Evolutionary conservation across 2,329 filamentous ascomycete species (phyloP).

Genomic region (Nothophoma quercina): DNA sequence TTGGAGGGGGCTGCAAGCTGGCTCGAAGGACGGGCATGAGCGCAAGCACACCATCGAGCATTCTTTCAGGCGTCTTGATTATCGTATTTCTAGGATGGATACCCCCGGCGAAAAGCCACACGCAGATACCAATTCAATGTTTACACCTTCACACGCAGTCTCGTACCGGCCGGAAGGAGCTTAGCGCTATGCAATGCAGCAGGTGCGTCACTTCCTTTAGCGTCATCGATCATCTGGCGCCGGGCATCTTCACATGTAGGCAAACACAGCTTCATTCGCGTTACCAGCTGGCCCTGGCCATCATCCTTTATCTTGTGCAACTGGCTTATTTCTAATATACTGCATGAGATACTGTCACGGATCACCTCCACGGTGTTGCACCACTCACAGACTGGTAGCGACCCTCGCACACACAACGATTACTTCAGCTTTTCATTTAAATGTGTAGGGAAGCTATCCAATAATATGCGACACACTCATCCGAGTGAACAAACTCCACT

Average conservation of each 20-base stretch:
- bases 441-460: not conserved
- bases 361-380: not conserved
- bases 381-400: not conserved
- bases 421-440: too few species aligned
- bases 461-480: not conserved
- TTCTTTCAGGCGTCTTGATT: conserved; percentile 7
- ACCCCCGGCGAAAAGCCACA: conserved; percentile 17
- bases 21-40: conserved; percentile 44
- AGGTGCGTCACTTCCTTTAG: conserved; percentile 16
- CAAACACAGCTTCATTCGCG: not conserved
- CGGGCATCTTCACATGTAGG: not conserved
- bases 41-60: not conserved
- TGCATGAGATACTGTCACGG: not conserved
- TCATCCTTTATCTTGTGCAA: not conserved
- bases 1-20: conserved; percentile 46
- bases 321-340: not conserved
- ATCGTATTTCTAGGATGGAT: conserved; percentile 7
- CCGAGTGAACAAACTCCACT: not conserved
- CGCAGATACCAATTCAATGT: not conserved
- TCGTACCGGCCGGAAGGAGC: conserved; percentile 3
- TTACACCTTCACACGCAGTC: conserved; percentile 5
- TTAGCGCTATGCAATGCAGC: conserved; percentile 7
- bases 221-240: conserved; percentile 10
- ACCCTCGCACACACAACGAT: too few species aligned
- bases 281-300: not conserved